Conservation (phyloP, 768 basidiomycete species). For the Tulasnella sp. region DNA sequence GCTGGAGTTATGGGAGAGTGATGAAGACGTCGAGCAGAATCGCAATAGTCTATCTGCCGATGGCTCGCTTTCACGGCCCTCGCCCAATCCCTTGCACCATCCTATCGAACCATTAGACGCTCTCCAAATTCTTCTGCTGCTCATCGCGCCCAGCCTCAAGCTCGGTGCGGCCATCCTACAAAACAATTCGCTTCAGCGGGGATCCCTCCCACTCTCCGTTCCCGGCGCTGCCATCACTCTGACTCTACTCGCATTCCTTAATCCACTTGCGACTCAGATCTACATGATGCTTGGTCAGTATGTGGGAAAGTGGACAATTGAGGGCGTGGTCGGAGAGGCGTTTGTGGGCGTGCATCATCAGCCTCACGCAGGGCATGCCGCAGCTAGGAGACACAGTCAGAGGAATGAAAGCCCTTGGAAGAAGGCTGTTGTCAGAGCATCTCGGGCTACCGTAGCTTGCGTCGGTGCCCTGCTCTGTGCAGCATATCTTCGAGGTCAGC, state of each 20-base stretch:
- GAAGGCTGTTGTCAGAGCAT: constrained; percentile 2
- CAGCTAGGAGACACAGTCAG: neutral
- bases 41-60: neutral
- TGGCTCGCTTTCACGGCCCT: too few relatives aligned
- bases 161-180: neutral
- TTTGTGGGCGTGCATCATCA: constrained; percentile 2
- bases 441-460: neutral
- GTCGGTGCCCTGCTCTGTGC: constrained; percentile 1
- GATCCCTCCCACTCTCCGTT: constrained; percentile 1
- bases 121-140: neutral
- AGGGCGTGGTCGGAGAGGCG: constrained; percentile 10
- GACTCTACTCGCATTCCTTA: neutral
- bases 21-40: neutral
- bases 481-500: constrained; percentile 7
- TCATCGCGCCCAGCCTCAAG: constrained; percentile 5
- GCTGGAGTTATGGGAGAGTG: constrained; percentile 2
- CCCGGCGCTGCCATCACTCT: constrained; percentile 2
- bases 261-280: constrained; percentile 9
- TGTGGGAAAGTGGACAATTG: constrained; percentile 7
- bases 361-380: neutral
- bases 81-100: too few relatives aligned
- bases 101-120: neutral
- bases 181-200: neutral
- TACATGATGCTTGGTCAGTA: constrained; percentile 8
- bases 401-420: constrained; percentile 7